These are phyloP conservation scores for Melampsora americana DNA, from an alignment of 1,284 basidiomycete genomes.

Conservation along the genomic window DNA sequence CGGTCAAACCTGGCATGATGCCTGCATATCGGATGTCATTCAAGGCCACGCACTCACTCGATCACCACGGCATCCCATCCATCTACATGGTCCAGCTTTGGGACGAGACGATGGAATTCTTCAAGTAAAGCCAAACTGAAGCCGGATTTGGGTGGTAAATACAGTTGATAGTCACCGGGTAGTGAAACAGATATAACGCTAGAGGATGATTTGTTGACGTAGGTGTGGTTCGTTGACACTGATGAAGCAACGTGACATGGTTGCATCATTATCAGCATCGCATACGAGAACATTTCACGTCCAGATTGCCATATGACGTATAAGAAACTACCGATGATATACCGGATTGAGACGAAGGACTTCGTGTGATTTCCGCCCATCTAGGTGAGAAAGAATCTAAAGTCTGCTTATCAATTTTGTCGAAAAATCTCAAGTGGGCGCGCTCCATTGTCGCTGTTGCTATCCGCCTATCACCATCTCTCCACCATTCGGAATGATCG, in stretches of 20 bases:
- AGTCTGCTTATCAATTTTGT: neutral
- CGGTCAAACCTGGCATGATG: neutral
- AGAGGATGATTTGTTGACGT: conserved; percentile 17
- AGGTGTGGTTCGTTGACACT: conserved; percentile 7
- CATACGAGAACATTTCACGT: neutral
- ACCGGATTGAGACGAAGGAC: neutral
- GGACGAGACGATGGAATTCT: conserved; percentile 19
- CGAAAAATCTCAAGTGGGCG: conserved; percentile 12
- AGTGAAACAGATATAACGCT: neutral
- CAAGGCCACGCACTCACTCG: conserved; percentile 10
- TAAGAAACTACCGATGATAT: neutral
- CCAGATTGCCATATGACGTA: too few species aligned
- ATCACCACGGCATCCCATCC: conserved; percentile 42
- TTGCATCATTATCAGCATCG: neutral
- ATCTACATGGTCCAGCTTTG: conserved; percentile 15
- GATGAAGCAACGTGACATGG: neutral
- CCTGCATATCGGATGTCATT: neutral
- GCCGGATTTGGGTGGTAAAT: conserved; percentile 30
- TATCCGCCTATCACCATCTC: neutral
- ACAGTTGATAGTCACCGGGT: neutral
- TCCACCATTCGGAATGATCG: conserved; percentile 41
- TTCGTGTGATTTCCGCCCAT: conserved; percentile 34
- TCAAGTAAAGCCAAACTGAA: conserved; percentile 34
- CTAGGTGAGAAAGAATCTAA: neutral
- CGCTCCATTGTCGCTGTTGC: neutral